These are phyloP conservation scores for Stephanodiscus triporus DNA, from an alignment of 108 stramenopile species.

Conservation along the genomic window DNA sequence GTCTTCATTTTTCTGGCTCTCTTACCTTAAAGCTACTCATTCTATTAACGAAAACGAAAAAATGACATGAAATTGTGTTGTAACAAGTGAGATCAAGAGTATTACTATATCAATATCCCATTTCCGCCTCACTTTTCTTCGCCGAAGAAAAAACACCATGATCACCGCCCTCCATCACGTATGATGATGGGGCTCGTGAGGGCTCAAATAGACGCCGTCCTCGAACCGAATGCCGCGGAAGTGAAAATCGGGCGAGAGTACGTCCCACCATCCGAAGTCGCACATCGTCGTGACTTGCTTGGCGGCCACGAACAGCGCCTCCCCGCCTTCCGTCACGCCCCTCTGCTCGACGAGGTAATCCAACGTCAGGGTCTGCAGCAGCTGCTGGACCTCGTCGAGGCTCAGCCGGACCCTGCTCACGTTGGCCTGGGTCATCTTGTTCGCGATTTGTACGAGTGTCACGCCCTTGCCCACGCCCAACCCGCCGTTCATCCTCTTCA, in stretches of 20 bases:
- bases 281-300: constrained; percentile 69
- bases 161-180: constrained; percentile 39
- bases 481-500: constrained; percentile 65
- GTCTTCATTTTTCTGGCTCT: too few species aligned
- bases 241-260: constrained; percentile 79
- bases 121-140: too few species aligned
- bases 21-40: too few species aligned
- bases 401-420: constrained; percentile 85
- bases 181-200: constrained; percentile 90
- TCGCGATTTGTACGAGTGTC: constrained; percentile 64
- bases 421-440: constrained; percentile 80
- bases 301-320: constrained; percentile 62
- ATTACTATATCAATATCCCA: too few species aligned
- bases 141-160: too few species aligned
- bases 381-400: constrained; percentile 86
- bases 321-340: constrained; percentile 43
- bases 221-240: constrained; percentile 80
- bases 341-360: constrained; percentile 79
- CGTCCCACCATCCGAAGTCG: constrained; percentile 87
- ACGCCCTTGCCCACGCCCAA: constrained; percentile 67
- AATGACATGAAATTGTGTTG: too few species aligned
- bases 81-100: too few species aligned
- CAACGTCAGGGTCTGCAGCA: constrained; percentile 88
- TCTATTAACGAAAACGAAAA: too few species aligned
- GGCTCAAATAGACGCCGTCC: constrained; percentile 72